Evolutionary conservation across 108 stramenopile species (phyloP).

Genomic region (Pseudonitzschia delicatissima): DNA sequence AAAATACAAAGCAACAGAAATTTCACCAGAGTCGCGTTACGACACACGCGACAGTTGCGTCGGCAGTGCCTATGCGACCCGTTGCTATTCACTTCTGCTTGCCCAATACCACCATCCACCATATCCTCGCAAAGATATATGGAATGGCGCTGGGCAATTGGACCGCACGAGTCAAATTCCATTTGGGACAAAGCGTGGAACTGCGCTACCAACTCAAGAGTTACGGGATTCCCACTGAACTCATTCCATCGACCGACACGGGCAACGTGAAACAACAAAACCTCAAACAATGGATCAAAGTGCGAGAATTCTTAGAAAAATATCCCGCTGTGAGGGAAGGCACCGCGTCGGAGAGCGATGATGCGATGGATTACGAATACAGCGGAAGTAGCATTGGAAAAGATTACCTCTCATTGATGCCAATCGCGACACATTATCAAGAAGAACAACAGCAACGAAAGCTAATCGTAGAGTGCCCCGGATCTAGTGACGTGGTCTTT

Average conservation of each 20-base stretch:
- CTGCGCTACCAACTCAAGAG: conserved; percentile 22
- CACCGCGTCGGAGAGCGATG: not conserved
- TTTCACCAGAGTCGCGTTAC: not conserved
- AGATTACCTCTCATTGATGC: not conserved
- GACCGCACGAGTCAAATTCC: not conserved
- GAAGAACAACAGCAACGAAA: not conserved
- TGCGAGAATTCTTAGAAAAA: not conserved
- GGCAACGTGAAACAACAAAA: conserved; percentile 3
- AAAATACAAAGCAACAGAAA: not conserved
- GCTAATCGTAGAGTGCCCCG: conserved; percentile 9
- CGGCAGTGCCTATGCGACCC: not conserved
- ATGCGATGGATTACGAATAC: not conserved
- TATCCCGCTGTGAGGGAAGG: not conserved
- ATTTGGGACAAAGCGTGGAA: not conserved
- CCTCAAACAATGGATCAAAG: conserved; percentile 12
- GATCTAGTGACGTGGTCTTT: conserved; percentile 5
- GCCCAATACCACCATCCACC: not conserved
- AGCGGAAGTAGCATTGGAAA: not conserved
- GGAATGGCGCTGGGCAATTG: not conserved
- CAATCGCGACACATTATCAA: too few relatives aligned
- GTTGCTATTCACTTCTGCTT: conserved; percentile 5
- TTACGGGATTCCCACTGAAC: conserved; percentile 22
- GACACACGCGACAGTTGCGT: not conserved
- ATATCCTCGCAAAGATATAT: not conserved
- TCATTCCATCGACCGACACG: conserved; percentile 10